Evolutionary conservation across 208 protist species (phyloP).

Genomic region (Trypanosomatidae sp.): DNA sequence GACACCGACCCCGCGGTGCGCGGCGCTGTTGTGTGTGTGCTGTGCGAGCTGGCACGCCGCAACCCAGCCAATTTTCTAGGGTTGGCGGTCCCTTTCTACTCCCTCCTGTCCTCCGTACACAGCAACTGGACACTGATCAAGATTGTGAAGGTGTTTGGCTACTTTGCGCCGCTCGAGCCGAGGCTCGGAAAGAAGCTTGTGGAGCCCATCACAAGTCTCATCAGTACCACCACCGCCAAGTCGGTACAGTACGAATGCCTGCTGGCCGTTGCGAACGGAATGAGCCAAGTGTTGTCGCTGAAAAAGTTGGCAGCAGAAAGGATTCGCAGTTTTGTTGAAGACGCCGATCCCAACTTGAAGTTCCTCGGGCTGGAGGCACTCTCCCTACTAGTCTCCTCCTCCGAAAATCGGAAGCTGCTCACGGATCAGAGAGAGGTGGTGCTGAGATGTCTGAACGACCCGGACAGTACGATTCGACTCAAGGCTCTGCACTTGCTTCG

Average conservation of each 20-base stretch:
- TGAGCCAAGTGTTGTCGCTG: slow-evolving; percentile 74
- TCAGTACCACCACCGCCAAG: slow-evolving; percentile 96
- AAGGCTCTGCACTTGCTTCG: slow-evolving; percentile 94
- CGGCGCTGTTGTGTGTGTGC: slow-evolving; percentile 96
- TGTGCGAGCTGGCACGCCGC: slow-evolving; percentile 98
- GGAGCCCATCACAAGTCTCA: slow-evolving; percentile 95
- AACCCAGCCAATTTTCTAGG: slow-evolving; percentile 98
- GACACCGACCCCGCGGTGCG: slow-evolving; percentile 91
- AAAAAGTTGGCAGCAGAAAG: slow-evolving; percentile 94
- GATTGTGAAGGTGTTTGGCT: slow-evolving; percentile 98
- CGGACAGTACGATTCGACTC: slow-evolving; percentile 95
- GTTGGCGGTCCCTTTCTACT: slow-evolving; percentile 97
- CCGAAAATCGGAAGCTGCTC: slow-evolving; percentile 92
- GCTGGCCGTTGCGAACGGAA: slow-evolving; percentile 91
- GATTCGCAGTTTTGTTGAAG: slow-evolving; percentile 95
- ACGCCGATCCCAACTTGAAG: slow-evolving; percentile 98
- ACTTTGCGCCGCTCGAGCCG: slow-evolving; percentile 96
- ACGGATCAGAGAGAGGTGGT: slow-evolving; percentile 91
- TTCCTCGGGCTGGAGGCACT: slow-evolving; percentile 97
- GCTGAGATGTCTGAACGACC: slow-evolving; percentile 94
- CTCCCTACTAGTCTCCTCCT: slow-evolving; percentile 78
- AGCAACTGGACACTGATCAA: slow-evolving; percentile 99
- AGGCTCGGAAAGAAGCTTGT: slow-evolving; percentile 98
- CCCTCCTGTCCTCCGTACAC: slow-evolving; percentile 91
- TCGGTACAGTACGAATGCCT: slow-evolving; percentile 98